These are phyloP conservation scores for Cercospora citrullina DNA, from an alignment of 2,329 filamentous ascomycete genomes.

Conservation along the genomic window DNA sequence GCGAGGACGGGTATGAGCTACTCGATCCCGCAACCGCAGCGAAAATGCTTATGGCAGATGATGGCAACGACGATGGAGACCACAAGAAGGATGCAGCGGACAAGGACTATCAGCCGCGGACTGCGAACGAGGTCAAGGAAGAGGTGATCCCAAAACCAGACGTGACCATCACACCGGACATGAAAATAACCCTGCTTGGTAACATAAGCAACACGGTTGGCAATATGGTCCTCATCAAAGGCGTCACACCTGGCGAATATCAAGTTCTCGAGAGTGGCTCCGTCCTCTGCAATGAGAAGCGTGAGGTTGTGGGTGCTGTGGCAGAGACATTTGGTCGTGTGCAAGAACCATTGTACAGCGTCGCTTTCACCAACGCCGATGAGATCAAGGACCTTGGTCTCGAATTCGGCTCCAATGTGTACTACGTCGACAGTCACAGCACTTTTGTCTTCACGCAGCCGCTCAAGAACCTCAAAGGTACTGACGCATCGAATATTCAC, in stretches of 20 bases:
- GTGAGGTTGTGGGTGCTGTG: conserved; percentile 75
- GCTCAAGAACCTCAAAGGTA: conserved; percentile 76
- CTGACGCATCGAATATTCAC: conserved; percentile 90
- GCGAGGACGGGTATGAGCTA: conserved; percentile 67
- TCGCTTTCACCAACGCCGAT: conserved; percentile 68
- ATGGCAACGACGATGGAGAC: conserved; percentile 76
- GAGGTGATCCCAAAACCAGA: conserved; percentile 64
- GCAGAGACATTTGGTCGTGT: conserved; percentile 84
- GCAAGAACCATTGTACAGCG: conserved; percentile 79
- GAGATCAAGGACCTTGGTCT: conserved; percentile 69
- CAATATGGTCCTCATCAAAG: conserved; percentile 75
- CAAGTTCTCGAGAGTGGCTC: conserved; percentile 83
- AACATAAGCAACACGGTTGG: conserved; percentile 75
- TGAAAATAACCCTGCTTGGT: conserved; percentile 75
- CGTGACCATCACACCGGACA: conserved; percentile 72
- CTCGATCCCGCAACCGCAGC: conserved; percentile 81
- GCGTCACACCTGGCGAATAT: conserved; percentile 75
- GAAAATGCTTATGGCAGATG: conserved; percentile 79
- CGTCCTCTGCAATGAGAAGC: conserved; percentile 74
- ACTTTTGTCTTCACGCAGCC: conserved; percentile 84
- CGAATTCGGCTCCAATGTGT: conserved; percentile 69
- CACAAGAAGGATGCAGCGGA: conserved; percentile 53
- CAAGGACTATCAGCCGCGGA: conserved; percentile 58
- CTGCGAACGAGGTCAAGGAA: conserved; percentile 73
- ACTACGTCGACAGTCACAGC: conserved; percentile 76